Evolutionary conservation across 805 yeast species (phyloP).

Genomic region (Alloascoidea africana): DNA sequence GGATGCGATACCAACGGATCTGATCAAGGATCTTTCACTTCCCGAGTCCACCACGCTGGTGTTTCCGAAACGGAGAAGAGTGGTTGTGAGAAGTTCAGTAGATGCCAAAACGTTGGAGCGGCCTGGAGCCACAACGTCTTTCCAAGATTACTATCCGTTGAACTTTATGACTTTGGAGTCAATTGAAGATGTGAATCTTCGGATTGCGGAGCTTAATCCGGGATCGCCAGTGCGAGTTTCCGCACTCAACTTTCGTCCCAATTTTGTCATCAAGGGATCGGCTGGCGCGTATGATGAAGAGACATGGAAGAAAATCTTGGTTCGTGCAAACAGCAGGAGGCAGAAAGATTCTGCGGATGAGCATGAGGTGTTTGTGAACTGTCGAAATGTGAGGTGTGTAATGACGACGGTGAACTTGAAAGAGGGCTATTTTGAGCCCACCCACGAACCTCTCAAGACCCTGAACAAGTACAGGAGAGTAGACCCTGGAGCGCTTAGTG

Average conservation of each 20-base stretch:
- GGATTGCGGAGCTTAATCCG: slow-evolving; percentile 8
- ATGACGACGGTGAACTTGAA: slow-evolving; percentile 16
- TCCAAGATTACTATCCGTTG: slow-evolving; percentile 18
- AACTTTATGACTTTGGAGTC: slow-evolving; percentile 14
- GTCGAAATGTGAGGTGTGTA: slow-evolving; percentile 16
- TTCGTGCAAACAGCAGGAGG: slow-evolving; percentile 3
- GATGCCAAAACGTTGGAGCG: too few species aligned
- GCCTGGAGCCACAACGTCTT: slow-evolving; percentile 7
- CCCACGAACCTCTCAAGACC: slow-evolving; percentile 15
- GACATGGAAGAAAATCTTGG: slow-evolving; percentile 14
- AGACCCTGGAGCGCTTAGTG: slow-evolving; percentile 12
- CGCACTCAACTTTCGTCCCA: slow-evolving; percentile 17
- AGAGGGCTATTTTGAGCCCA: slow-evolving; percentile 11
- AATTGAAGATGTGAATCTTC: slow-evolving; percentile 7
- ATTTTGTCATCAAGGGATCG: slow-evolving; percentile 13
- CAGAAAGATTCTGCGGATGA: slow-evolving; percentile 5
- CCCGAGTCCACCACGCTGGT: slow-evolving; percentile 10
- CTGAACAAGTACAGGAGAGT: slow-evolving; percentile 15
- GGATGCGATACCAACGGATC: slow-evolving; percentile 7
- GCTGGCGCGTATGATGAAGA: slow-evolving; percentile 19
- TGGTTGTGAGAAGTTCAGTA: slow-evolving; percentile 9
- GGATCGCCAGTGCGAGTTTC: slow-evolving; percentile 9
- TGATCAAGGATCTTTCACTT: slow-evolving; percentile 6
- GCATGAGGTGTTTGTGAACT: slow-evolving; percentile 13
- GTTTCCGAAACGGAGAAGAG: slow-evolving; percentile 11